Percentiles rank a stretch among this genome's conserved stretches.
phyloP scores from a whole-genome alignment of 768 basidiomycete species.

The Mycena leptocephala region DNA sequence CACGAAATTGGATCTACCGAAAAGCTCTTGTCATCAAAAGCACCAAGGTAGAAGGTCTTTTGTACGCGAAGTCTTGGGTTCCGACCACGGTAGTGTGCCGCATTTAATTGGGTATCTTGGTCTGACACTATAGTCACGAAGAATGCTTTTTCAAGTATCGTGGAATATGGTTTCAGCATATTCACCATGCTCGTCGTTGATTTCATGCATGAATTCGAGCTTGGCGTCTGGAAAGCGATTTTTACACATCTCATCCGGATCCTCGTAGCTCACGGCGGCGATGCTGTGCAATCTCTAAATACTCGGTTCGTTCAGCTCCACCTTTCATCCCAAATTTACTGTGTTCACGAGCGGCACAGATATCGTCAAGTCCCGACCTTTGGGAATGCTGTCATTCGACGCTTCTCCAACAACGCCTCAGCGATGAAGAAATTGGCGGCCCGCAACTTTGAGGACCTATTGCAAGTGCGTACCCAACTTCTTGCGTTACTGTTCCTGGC shows the following conservation, averaged over 20 bases:
- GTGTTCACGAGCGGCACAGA: constrained; percentile 16
- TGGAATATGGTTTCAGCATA: constrained; percentile 41
- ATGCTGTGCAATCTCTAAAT: constrained; percentile 38
- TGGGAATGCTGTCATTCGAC: constrained; percentile 47
- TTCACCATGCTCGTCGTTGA: constrained; percentile 47
- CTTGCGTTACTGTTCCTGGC: background rate
- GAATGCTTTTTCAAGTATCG: constrained; percentile 50
- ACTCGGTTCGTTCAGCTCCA: constrained; percentile 38
- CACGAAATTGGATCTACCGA: background rate
- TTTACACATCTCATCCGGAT: constrained; percentile 52
- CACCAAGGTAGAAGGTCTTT: background rate
- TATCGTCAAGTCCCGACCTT: constrained; percentile 44
- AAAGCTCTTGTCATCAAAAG: background rate
- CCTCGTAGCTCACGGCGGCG: constrained; percentile 35
- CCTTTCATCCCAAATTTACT: background rate
- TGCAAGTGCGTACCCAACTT: constrained; percentile 52
- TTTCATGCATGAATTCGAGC: constrained; percentile 55
- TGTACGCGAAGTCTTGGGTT: constrained; percentile 27
- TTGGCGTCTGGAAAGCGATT: constrained; percentile 52
- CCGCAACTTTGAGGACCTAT: constrained; percentile 55
- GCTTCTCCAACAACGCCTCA: constrained; percentile 48
- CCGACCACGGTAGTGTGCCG: constrained; percentile 34
- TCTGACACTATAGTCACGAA: too few species aligned
- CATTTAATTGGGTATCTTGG: too few species aligned
- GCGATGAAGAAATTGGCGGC: constrained; percentile 52